Percentiles rank a stretch among this genome's conserved stretches.
Conservation (phyloP, 208 protist genomes). For the Trypanosoma rangeli region DNA sequence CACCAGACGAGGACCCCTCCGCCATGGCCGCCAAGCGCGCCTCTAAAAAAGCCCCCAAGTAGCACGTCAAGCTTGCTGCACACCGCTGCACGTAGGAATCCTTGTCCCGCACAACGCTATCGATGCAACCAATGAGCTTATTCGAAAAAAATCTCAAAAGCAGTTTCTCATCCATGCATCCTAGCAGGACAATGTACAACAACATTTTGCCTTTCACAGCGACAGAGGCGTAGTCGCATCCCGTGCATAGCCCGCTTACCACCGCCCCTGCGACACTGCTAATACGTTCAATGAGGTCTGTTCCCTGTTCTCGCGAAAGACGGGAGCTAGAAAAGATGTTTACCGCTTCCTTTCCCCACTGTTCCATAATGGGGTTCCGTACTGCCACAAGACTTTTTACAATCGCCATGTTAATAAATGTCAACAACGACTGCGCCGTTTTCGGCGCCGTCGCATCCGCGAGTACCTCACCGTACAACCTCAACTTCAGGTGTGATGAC, state of each 20-base stretch:
- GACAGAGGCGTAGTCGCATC: slow-evolving; percentile 40
- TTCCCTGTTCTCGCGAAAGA: slow-evolving; percentile 23
- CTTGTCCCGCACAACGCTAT: slow-evolving; percentile 56
- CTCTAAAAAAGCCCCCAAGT: slow-evolving; percentile 56
- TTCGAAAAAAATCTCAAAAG: slow-evolving; percentile 45
- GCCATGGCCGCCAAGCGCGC: slow-evolving; percentile 57
- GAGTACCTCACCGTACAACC: slow-evolving; percentile 50
- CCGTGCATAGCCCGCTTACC: slow-evolving; percentile 30
- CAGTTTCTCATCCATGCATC: slow-evolving; percentile 48
- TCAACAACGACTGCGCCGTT: slow-evolving; percentile 75
- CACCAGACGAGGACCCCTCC: slow-evolving; percentile 35
- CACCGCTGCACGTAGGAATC: slow-evolving; percentile 84
- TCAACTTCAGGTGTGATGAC: slow-evolving; percentile 43
- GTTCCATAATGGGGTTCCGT: slow-evolving; percentile 42
- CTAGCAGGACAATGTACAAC: slow-evolving; percentile 63
- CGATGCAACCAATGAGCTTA: slow-evolving; percentile 48
- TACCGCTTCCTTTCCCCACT: slow-evolving; percentile 37
- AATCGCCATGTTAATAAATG: slow-evolving; percentile 70
- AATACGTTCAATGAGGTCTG: slow-evolving; percentile 28
- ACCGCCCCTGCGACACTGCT: slow-evolving; percentile 29
- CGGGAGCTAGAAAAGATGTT: slow-evolving; percentile 31
- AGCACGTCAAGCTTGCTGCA: slow-evolving; percentile 33
- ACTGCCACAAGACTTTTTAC: slow-evolving; percentile 55
- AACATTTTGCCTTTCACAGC: slow-evolving; percentile 77
- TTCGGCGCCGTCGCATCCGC: slow-evolving; percentile 39